Evolutionary conservation across 805 yeast genomes (phyloP).

Genomic region (Blastobotrys terrestris): DNA sequence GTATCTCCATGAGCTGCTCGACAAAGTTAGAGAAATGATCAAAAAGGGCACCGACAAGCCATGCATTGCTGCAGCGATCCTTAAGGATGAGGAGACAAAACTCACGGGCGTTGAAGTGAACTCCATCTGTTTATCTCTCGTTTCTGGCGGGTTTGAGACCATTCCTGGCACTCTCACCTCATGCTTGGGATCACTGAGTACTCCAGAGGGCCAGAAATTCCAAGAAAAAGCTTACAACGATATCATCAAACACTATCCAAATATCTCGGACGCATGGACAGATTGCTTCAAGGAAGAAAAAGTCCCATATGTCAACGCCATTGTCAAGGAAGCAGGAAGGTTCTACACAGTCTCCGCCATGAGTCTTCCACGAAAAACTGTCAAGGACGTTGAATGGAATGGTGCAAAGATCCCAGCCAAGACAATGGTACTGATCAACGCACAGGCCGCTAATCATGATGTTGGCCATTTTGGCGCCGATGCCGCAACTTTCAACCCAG

Average conservation of each 20-base stretch:
- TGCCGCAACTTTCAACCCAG: constrained; percentile 27
- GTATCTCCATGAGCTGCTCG: constrained; percentile 29
- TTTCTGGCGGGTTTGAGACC: constrained; percentile 73
- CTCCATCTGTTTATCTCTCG: constrained; percentile 63
- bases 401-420: constrained; percentile 44
- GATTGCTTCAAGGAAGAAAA: constrained; percentile 24
- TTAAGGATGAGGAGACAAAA: constrained; percentile 25
- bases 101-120: constrained; percentile 38
- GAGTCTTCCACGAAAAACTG: constrained; percentile 56
- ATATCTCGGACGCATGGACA: constrained; percentile 23
- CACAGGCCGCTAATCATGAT: constrained; percentile 69
- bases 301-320: constrained; percentile 49
- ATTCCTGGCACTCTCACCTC: constrained; percentile 58
- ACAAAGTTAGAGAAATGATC: constrained; percentile 27
- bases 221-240: constrained; percentile 42
- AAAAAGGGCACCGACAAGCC: constrained; percentile 27
- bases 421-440: constrained; percentile 57
- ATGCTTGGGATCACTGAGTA: constrained; percentile 52
- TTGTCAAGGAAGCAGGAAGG: constrained; percentile 59
- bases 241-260: constrained; percentile 33
- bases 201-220: constrained; percentile 32
- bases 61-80: constrained; percentile 33
- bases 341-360: constrained; percentile 61
- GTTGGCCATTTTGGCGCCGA: constrained; percentile 23
- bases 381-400: constrained; percentile 41